Evolutionary conservation across 345 rosid genomes (phyloP).

Genomic region (Reutealis trisperma): DNA sequence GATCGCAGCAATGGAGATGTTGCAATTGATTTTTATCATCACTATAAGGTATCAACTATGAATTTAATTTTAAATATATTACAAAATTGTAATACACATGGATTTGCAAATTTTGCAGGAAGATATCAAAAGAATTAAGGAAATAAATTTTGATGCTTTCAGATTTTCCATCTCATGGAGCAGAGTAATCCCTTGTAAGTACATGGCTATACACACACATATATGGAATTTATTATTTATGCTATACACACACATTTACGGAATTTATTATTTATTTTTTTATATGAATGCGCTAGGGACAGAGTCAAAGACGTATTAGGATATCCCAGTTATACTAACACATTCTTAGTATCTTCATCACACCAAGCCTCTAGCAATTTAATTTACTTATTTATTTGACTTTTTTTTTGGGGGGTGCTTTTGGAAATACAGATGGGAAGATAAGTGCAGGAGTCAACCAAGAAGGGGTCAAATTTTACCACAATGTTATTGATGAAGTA

Average conservation of each 20-base stretch:
- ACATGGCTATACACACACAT: too few species aligned
- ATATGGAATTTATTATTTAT: too few species aligned
- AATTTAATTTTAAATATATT: too few species aligned
- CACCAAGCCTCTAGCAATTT: too few species aligned
- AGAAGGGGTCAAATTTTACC: slow-evolving; percentile 15
- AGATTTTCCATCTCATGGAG: slow-evolving; percentile 23
- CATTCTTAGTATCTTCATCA: too few species aligned
- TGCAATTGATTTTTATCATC: slow-evolving; percentile 50
- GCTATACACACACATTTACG: too few species aligned
- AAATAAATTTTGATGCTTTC: slow-evolving; percentile 9
- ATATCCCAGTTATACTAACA: too few species aligned
- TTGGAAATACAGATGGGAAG: slow-evolving; percentile 8
- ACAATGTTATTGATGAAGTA: background rate
- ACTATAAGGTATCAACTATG: slow-evolving; percentile 34
- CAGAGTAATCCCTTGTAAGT: slow-evolving; percentile 11
- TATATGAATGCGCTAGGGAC: too few species aligned
- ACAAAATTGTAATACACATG: too few species aligned
- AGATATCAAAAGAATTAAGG: slow-evolving; percentile 4
- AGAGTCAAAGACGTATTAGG: too few species aligned
- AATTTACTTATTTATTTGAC: background rate
- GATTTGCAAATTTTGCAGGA: background rate
- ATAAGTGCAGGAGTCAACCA: slow-evolving; percentile 3
- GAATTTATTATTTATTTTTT: too few species aligned
- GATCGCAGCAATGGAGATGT: slow-evolving; percentile 42
- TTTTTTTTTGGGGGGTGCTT: too few species aligned